Percentiles rank a stretch among this genome's conserved stretches.
Evolutionary conservation across 306 rosid species (phyloP).

Genomic region (Sphenostylis stenocarpa): DNA sequence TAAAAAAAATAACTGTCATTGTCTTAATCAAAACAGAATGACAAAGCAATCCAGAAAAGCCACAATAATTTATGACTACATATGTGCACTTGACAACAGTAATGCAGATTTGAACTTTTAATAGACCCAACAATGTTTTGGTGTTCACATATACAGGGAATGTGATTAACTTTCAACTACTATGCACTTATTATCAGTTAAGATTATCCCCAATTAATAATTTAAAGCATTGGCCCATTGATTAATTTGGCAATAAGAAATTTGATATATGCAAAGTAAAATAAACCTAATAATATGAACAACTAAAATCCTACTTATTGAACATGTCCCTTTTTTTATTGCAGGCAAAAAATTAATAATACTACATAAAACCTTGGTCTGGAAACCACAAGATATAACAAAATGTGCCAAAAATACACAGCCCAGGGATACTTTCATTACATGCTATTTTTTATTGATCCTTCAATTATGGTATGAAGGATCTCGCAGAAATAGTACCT

Average conservation of each 20-base stretch:
- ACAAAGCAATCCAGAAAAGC: not conserved
- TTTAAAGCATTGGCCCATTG: not conserved
- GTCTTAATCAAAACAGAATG: conserved; percentile 21
- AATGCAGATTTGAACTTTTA: not conserved
- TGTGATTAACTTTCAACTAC: not conserved
- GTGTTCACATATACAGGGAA: not conserved
- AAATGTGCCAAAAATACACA: not conserved
- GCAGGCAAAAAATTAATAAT: not conserved
- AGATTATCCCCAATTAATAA: too few species aligned
- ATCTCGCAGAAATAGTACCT: too few species aligned
- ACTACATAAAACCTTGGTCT: not conserved
- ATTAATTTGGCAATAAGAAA: too few species aligned
- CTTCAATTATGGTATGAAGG: not conserved
- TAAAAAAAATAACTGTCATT: not conserved
- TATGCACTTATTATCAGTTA: not conserved
- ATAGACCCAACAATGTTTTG: not conserved
- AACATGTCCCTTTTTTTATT: not conserved
- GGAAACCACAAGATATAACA: not conserved
- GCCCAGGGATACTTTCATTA: not conserved
- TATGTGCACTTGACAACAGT: not conserved
- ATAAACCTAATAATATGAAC: not conserved
- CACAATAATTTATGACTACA: not conserved
- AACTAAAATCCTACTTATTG: not conserved
- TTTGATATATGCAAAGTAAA: too few species aligned
- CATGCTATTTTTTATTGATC: too few species aligned